Evolutionary conservation across 2,329 filamentous ascomycete genomes (phyloP).

Genomic region (Aspergillus sojae): DNA sequence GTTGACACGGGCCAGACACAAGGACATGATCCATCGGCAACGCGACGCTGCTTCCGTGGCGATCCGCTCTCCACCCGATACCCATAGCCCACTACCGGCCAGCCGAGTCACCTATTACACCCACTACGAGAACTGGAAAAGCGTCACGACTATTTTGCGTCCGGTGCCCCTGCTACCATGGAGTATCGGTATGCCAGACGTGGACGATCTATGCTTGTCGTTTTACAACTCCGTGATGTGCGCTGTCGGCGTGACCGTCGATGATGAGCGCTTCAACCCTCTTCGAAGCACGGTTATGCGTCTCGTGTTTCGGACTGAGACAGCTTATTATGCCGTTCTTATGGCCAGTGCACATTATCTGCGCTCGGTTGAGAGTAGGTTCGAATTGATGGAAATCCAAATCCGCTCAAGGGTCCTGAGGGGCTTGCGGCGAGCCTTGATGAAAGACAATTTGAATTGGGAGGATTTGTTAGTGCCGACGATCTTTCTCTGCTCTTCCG

Average conservation of each 20-base stretch:
- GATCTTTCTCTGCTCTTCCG: conserved; percentile 11
- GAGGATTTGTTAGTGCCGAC: conserved; percentile 9
- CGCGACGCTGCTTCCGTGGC: neutral
- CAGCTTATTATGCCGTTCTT: conserved; percentile 10
- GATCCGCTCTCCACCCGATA: neutral
- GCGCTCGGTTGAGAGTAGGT: conserved; percentile 2
- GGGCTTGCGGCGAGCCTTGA: conserved; percentile 6
- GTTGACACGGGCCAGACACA: neutral
- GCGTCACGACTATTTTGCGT: neutral
- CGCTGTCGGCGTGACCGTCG: conserved; percentile 9
- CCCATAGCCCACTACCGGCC: neutral
- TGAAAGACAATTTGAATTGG: neutral
- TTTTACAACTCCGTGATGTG: conserved; percentile 12
- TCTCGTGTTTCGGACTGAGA: conserved; percentile 9
- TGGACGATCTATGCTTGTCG: conserved; percentile 5
- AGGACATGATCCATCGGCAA: neutral
- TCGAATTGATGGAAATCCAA: neutral
- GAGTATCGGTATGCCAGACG: neutral
- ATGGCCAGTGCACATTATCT: conserved; percentile 12
- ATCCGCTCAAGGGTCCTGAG: conserved; percentile 2
- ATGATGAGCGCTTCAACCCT: conserved; percentile 7
- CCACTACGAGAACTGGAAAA: neutral
- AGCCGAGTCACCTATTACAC: neutral
- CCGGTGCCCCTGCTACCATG: neutral
- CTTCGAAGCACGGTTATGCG: conserved; percentile 12